phyloP scores from a whole-genome alignment of 2,329 filamentous ascomycete species.

The Penicillium sp. region DNA sequence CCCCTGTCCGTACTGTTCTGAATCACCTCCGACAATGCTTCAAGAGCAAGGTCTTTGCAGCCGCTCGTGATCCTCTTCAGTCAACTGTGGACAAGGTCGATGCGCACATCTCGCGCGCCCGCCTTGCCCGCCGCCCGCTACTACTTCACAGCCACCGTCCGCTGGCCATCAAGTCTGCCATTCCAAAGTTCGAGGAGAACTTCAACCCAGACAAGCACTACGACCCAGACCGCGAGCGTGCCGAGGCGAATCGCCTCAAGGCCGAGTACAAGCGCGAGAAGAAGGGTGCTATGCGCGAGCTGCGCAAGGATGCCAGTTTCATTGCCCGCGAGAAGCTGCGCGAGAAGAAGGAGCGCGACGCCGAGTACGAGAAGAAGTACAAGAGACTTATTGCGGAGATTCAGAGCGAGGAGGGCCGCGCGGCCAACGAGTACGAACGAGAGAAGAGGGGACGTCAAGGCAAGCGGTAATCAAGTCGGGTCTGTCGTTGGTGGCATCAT shows the following conservation, averaged over 20 bases:
- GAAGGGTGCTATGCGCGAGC: conserved; percentile 91
- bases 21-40: conserved; percentile 62
- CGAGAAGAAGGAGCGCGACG: conserved; percentile 91
- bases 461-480: conserved; percentile 47
- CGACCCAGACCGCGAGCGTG: conserved; percentile 88
- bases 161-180: conserved; percentile 79
- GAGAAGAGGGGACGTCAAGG: conserved; percentile 77
- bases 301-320: conserved; percentile 94
- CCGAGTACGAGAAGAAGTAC: conserved; percentile 95
- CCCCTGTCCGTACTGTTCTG: conserved; percentile 61
- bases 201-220: conserved; percentile 97
- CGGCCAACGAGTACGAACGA: conserved; percentile 84
- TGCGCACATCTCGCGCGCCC: conserved; percentile 59
- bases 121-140: conserved; percentile 72
- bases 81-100: conserved; percentile 38
- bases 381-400: conserved; percentile 90
- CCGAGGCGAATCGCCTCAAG: conserved; percentile 79
- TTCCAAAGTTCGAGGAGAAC: conserved; percentile 94
- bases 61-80: conserved; percentile 33
- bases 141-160: conserved; percentile 87
- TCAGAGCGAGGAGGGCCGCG: conserved; percentile 86
- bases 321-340: conserved; percentile 85
- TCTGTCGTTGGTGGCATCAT: conserved; percentile 7
- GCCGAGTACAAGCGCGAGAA: conserved; percentile 92
- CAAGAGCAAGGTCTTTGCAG: conserved; percentile 53